These are phyloP conservation scores for Blastocystis sp. DNA, from an alignment of 352 stramenopile species.

Conservation along the genomic window DNA sequence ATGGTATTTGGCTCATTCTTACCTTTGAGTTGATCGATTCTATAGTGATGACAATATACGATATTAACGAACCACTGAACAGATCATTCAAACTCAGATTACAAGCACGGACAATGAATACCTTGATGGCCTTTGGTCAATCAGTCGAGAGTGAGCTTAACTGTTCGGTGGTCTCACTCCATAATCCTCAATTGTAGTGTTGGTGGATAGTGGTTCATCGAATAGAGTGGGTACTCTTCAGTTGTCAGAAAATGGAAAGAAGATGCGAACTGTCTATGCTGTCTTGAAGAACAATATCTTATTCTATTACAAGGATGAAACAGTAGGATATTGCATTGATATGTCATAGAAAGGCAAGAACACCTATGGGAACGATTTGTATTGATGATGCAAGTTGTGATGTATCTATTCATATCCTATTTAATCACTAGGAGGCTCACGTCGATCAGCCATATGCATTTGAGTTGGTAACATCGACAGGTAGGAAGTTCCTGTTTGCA, in stretches of 20 bases:
- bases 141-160: slow-evolving; percentile 16
- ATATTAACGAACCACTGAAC: no score
- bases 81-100: neutral
- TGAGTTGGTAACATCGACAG: neutral
- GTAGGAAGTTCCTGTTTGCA: slow-evolving; percentile 13
- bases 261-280: neutral
- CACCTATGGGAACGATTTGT: slow-evolving; percentile 8
- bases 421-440: neutral
- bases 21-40: neutral
- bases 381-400: slow-evolving; percentile 7
- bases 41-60: no score
- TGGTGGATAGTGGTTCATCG: neutral
- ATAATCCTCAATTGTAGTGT: slow-evolving; percentile 14
- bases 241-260: slow-evolving; percentile 23
- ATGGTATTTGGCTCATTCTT: neutral
- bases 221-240: neutral
- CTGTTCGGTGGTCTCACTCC: neutral
- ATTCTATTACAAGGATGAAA: slow-evolving; percentile 15
- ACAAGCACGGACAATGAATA: slow-evolving; percentile 1
- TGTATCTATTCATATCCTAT: neutral
- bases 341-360: neutral
- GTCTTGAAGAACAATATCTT: slow-evolving; percentile 42
- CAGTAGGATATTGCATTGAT: neutral
- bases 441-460: neutral
- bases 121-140: slow-evolving; percentile 9